Base-by-base conservation (phyloP, 495 filamentous ascomycete species). In the Penicillium bialowiezense region DNA sequence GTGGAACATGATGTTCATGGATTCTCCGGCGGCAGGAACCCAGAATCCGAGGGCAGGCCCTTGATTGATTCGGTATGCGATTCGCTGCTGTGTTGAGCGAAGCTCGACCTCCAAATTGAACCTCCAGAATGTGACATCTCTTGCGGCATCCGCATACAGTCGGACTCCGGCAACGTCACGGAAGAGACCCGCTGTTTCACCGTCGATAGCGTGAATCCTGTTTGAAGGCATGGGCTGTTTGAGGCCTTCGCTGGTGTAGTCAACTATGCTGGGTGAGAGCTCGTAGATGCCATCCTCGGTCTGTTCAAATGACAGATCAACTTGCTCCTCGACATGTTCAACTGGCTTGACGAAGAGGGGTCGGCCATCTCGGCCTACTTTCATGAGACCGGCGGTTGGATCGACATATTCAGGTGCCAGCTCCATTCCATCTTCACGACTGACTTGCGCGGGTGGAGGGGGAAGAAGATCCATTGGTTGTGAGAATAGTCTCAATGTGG, bases 1-100 rank as follows among this genome's bases (percentile, higher is more conserved):
- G 74, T 97, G 81, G 70, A 95, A 97, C 90, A 97, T 95, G 57
- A 95, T 89, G 70, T 97, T 96, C 95, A 98, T 97, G 7, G 87
- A 79, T 68, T 96, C 80, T 18, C 84, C 87, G 41, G 74, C 77
- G 42, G 87, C 88, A 8, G 93, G 93, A 1, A 98, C 90, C 93
- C 93, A 98, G 68, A 98, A 98, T 8, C 84, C 87, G 20, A 91
- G 80, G 12, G 90, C 84, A 6, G 92, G 91, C 4, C 91, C 93
- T 51, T 83, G 78, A 63, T 98, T 98, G 69, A 98, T 95, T 40
- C 93, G 85, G 62, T 98, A 98, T 0, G 91, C 95, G 56, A 98
- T 87, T 37, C 91, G 86, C 48, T 88, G 79, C 60, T 96, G 87
- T 40, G 76, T 75, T 13, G 83, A 67, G 23, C 79, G 74, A 20